Evolutionary conservation across 352 stramenopile genomes (phyloP), one percentile per base, ranked within the genome.

Genomic region (Thraustochytrium striatum): DNA sequence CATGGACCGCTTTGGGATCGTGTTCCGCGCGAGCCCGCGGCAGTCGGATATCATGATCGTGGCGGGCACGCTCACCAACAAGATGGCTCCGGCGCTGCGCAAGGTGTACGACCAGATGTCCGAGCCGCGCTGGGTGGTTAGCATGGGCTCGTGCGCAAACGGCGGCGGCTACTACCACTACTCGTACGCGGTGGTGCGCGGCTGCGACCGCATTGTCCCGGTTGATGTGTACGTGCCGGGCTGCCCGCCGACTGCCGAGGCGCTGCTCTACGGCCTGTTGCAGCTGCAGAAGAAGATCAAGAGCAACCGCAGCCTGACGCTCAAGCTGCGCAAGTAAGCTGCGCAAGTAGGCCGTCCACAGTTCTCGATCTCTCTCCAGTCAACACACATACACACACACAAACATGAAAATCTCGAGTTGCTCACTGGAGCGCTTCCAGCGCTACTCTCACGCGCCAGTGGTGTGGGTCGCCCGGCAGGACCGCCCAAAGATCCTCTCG

Each of bases 201-300:
- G 96, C 35, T 97, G 95, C 78, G 95, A 98, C 44, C 25, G 28
- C 21, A 84, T 84, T 59, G 80, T 99, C 47, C 96, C 96, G 21
- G 95, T 99, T 19, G 96, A 99, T 86, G 98, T 99, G 83, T 99
- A 99, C 85, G 95, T 99, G n/a, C 97, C 97, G 0, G 96, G 96
- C 9, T 99, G 97, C 83, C 97, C 97, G 62, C 96, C 96, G 1
- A 99, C 96, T 13, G 94, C 96, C 1, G 96, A 99, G 84, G 96
- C 94, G 28, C 86, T 99, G 57, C 86, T 99, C 43, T 99, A 98
- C 85, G 96, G 95, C 7, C 82, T 99, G 62, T 88, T 99, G 78
- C 95, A 99, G 87, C 88, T 99, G 61, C 94, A 99, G 88, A 99
- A 99, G 90, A 99, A 99, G 88, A 90, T 99, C 78, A 99, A 99